Base-by-base conservation (phyloP, 2,329 filamentous ascomycete genomes). In the Colletotrichum navitas region DNA sequence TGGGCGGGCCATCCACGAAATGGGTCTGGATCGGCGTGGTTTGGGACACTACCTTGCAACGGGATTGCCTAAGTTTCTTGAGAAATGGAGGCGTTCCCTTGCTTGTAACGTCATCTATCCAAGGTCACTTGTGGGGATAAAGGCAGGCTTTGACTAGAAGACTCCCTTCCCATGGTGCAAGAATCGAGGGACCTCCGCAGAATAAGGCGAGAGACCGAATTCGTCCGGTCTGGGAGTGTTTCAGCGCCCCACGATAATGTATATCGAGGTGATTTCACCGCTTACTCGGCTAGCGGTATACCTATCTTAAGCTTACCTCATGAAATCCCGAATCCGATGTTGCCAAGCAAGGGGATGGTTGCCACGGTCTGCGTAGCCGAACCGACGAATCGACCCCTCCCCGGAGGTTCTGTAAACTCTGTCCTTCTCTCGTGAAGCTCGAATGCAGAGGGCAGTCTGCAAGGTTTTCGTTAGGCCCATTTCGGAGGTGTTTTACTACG, bases 191-290 rank as follows among this genome's bases (percentile, higher is more conserved):
- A 56, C 66, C 64, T 45, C 32, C 52, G 59, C 54, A 69, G 39
- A 66, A 60, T 11, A 61, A 63, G 36, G 66, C 66, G 59, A 51
- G 18, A 24, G 21, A 10, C 41, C 36, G 29, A 41, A 68, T 52
- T 64, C 69, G 65, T 68, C 69, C 47, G 43, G 68, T 72, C 24
- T 51, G n/a, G 41, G 18, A 14, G 26, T 6, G 69, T 72, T 72
- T 72, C 69, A 72, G 36, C 21, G n/a, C 14, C 45, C 21, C 47
- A 12, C 14, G 41, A 34, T 55, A 47, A 49, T 55, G 39, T 29
- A 26, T 36, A 34, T 62, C 39, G 34, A 32, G 14, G 36, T 29
- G 16, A 39, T 18, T 11, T 52, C 7, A 45, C 47, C 12, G 18
- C 6, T 10, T 52, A n/a, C 36, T 68, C 68, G 59, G 65, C 65